phyloP scores from a whole-genome alignment of 306 rosid genomes.

The Gastrolobium villosum region DNA sequence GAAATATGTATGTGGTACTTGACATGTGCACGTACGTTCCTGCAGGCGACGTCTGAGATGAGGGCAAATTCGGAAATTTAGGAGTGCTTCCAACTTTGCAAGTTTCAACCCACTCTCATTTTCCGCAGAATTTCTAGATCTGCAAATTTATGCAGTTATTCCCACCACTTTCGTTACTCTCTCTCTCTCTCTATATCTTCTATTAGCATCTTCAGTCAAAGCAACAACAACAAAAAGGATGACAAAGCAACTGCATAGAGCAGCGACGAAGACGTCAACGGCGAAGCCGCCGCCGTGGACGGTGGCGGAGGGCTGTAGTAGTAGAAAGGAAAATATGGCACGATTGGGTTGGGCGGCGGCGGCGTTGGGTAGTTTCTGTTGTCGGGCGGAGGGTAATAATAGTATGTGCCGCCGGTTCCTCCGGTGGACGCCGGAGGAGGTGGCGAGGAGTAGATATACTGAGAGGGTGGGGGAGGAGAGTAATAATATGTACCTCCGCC shows the following conservation, averaged over 20 bases:
- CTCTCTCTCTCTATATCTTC: not conserved
- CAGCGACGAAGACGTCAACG: not conserved
- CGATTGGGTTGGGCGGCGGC: slow-evolving; percentile 98
- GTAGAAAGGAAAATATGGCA: slow-evolving; percentile 91
- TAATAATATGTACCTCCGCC: slow-evolving; percentile 46
- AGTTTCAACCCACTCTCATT: not conserved
- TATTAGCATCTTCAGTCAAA: slow-evolving; percentile 50
- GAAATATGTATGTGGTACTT: not conserved
- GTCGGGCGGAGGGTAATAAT: slow-evolving; percentile 76
- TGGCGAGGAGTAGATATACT: slow-evolving; percentile 59
- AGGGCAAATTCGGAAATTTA: slow-evolving; percentile 48
- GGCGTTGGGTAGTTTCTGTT: slow-evolving; percentile 68
- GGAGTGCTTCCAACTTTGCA: not conserved
- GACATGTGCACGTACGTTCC: not conserved
- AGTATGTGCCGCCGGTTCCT: slow-evolving; percentile 50
- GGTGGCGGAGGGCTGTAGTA: slow-evolving; percentile 78
- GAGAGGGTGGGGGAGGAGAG: slow-evolving; percentile 79
- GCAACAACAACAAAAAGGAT: slow-evolving; percentile 42
- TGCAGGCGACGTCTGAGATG: not conserved
- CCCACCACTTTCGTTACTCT: not conserved
- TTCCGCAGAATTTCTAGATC: slow-evolving; percentile 62
- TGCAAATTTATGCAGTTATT: slow-evolving; percentile 70
- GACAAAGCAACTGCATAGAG: slow-evolving; percentile 41
- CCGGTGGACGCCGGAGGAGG: slow-evolving; percentile 80
- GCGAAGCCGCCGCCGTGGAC: slow-evolving; percentile 48